Evolutionary conservation across 345 rosid species (phyloP).

Genomic region (Lepidium africanum): DNA sequence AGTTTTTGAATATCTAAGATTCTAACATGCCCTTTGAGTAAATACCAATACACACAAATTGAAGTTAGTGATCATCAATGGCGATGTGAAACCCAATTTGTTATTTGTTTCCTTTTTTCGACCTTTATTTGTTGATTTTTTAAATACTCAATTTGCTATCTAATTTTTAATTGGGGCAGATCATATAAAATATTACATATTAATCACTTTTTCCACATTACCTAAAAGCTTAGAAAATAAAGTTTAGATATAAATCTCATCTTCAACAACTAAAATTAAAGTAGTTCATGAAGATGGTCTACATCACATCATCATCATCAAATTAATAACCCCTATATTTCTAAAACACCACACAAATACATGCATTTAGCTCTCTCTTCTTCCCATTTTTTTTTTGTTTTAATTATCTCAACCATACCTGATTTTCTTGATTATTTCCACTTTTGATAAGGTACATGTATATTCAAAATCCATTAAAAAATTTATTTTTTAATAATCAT

Average conservation of each 20-base stretch:
- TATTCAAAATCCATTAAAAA: neutral
- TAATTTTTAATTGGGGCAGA: neutral
- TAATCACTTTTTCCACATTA: neutral
- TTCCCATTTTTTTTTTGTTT: neutral
- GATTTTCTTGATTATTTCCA: slow-evolving; percentile 15
- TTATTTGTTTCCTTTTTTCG: neutral
- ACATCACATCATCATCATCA: slow-evolving; percentile 32
- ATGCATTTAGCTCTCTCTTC: slow-evolving; percentile 35
- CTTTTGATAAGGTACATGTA: neutral
- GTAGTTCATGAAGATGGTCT: slow-evolving; percentile 18
- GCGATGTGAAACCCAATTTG: neutral
- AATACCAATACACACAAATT: neutral
- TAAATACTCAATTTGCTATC: neutral
- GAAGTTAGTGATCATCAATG: neutral
- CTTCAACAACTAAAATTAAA: slow-evolving; percentile 22
- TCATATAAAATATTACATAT: neutral
- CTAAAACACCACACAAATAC: slow-evolving; percentile 23
- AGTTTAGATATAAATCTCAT: slow-evolving; percentile 1
- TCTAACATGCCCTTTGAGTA: neutral
- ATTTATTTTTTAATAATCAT: neutral
- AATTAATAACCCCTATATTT: slow-evolving; percentile 34
- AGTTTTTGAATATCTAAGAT: neutral
- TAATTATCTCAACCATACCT: slow-evolving; percentile 27
- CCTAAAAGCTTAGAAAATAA: neutral
- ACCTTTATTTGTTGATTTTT: neutral